Base-by-base conservation (phyloP, 129 eudicot species). In the Pseudognaphalium luteoalbum region DNA sequence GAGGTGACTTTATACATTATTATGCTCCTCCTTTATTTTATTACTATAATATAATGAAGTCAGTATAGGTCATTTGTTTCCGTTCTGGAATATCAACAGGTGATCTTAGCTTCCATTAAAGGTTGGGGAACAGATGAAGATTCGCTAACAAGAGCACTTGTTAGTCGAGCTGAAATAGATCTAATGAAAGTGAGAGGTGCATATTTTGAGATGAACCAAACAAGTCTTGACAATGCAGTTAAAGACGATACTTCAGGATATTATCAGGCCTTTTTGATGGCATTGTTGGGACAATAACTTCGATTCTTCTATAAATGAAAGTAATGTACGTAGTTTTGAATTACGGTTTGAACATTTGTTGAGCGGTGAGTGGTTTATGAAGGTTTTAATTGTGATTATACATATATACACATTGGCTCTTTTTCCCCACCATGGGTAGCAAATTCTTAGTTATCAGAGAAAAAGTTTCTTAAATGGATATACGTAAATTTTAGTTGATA, bases 91-190 rank as follows among this genome's bases (percentile, higher is more conserved):
- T 20, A 65, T 74, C 30, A 16, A 28, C 78, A 87, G 92, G 92
- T 82, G 65, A 75, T 90, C 39, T 78, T 68, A 77, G 70, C 73
- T 58, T 75, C 96, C 25, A 73, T 83, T 28, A 42, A 30, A 19
- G 96, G 92, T 25, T 76, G 86, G 76, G 96, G 96, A 32, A 85
- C 96, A 0, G 92, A 90, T 78, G 96, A 90, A 81, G 88, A 82
- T 78, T 83, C 91, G 11, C 81, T 90, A 71, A 87, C 88, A 22
- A 83, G 90, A 82, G 92, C 72, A 2, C 82, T 90, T 63, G 82
- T 87, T 32, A 54, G 82, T 78, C 83, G 96, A 75, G 92, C 96
- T 69, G 96, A 90, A 80, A 84, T 87, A 20, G 96, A 90, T 72
- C 81, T 87, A 84, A 72, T 80, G 79, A 87, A 85, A 67, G 57